Conservation (phyloP, 2,329 filamentous ascomycete genomes). For the Hypoxylon sp. region DNA sequence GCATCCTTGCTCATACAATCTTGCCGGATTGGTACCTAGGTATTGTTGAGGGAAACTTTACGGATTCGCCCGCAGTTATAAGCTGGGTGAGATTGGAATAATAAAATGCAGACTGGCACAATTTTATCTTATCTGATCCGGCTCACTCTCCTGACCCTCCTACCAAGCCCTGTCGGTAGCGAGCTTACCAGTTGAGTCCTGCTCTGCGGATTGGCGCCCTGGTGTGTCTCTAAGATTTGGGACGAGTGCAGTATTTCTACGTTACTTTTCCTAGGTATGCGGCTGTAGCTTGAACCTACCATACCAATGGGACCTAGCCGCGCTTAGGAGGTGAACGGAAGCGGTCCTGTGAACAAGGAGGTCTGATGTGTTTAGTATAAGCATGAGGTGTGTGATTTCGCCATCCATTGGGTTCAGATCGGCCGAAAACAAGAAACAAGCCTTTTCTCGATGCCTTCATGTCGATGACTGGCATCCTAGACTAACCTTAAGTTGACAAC, state of each 20-base stretch:
- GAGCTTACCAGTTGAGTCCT: not conserved
- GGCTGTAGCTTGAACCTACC: conserved; percentile 1
- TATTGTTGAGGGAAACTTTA: not conserved
- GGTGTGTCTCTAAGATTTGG: not conserved
- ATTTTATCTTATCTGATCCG: conserved; percentile 13
- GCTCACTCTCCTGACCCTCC: not conserved
- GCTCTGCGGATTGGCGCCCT: not conserved
- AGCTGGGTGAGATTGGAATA: not conserved
- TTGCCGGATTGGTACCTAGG: not conserved
- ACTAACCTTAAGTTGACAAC: conserved; percentile 13
- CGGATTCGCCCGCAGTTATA: not conserved
- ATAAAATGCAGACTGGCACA: not conserved
- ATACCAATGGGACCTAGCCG: not conserved
- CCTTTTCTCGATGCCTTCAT: not conserved
- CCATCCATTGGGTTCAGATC: not conserved
- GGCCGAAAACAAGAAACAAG: conserved; percentile 2
- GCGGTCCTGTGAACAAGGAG: conserved; percentile 5
- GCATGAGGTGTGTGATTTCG: not conserved
- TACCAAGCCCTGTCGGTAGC: not conserved
- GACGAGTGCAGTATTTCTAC: not conserved
- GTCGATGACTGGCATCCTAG: conserved; percentile 3
- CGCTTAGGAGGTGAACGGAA: not conserved
- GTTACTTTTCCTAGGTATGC: conserved; percentile 7
- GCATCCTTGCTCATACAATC: conserved; percentile 4
- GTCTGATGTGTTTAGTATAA: not conserved